A percentile compares a stretch with the other conserved stretches of the same genome.
Evolutionary conservation across 192 early-diverging fungal species (phyloP).

Genomic region (Coemansia sp.): DNA sequence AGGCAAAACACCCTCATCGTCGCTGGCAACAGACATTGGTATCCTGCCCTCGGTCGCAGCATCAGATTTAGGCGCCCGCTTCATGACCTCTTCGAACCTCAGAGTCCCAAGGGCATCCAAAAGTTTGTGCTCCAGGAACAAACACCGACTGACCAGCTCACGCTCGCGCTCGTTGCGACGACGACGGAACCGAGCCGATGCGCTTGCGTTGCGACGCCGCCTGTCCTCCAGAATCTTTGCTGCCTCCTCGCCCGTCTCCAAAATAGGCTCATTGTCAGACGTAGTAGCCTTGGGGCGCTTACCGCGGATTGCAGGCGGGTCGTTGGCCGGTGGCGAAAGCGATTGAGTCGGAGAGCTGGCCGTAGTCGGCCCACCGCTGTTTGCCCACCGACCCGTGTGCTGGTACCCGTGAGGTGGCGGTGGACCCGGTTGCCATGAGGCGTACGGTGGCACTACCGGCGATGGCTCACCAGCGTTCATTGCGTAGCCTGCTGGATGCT

Average conservation of each 20-base stretch:
- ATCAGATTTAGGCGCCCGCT: slow-evolving; percentile 24
- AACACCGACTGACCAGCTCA: slow-evolving; percentile 60
- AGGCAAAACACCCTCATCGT: slow-evolving; percentile 15
- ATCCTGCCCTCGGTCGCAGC: background rate
- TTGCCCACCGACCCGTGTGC: background rate
- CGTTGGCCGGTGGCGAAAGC: background rate
- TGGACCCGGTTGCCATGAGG: background rate
- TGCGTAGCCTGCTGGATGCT: background rate
- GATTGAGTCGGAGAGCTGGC: background rate
- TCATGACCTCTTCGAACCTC: slow-evolving; percentile 38
- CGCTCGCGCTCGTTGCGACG: slow-evolving; percentile 67
- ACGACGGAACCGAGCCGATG: slow-evolving; percentile 66
- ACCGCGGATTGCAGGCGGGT: background rate
- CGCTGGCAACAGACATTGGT: slow-evolving; percentile 10
- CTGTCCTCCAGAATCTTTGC: slow-evolving; percentile 63
- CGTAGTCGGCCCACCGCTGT: background rate
- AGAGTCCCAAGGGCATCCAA: slow-evolving; percentile 22
- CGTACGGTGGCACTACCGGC: background rate
- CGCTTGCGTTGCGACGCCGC: slow-evolving; percentile 64
- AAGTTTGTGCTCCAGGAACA: slow-evolving; percentile 55
- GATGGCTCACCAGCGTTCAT: background rate
- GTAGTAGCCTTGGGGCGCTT: background rate
- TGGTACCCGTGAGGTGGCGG: background rate
- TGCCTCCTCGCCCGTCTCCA: slow-evolving; percentile 18
- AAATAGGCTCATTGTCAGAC: background rate